Base-by-base conservation (phyloP, 176 grass and related monocot genomes). In the Aegilops longissima region DNA sequence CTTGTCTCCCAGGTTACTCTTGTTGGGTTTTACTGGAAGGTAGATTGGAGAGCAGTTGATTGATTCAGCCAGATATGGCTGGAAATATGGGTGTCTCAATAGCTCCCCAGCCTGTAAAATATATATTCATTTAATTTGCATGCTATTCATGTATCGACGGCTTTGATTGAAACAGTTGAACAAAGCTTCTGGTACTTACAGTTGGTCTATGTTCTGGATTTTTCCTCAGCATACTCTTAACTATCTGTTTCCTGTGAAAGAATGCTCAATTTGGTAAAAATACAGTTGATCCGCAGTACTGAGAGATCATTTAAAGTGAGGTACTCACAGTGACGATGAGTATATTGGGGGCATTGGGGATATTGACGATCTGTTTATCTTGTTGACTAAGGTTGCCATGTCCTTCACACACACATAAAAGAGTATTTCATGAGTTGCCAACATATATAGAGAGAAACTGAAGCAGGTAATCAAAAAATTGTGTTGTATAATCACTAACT, bases 211-310 rank as follows among this genome's bases (percentile, higher is more conserved):
- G 95, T 83, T 97, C 95, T 44, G 95, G 92, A 83, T 94, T 92
- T 89, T 97, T 97, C 74, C 95, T 92, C 63, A 97, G 76, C 95
- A 97, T 97, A 84, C 88, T 91, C 87, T 97, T 97, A 59, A 97
- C 89, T 87, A 94, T 90, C 82, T 92, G 92, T 83, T 97, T 97
- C 82, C 95, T 97, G 90, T 21, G 39, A 74, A 58, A 77, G 1
- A 85, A 85, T 42, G 24, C 54, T 78, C 78, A 34, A 35, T 31
- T 88, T 52, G 61, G 70, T 70, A 51, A 24, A 61, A 56, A 54
- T 18, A 81, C 23, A 20, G 23, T 83, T 30, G 6, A 67, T 40
- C 27, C 56, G 18, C 68, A 80, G 14, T 70, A 78, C 7, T 13
- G 9, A 2, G 0, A 4, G 31, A 40, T 75, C 77, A 82, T 35